Evolutionary conservation across 2,329 filamentous ascomycete species (phyloP).

Genomic region (Biscogniauxia sp.): DNA sequence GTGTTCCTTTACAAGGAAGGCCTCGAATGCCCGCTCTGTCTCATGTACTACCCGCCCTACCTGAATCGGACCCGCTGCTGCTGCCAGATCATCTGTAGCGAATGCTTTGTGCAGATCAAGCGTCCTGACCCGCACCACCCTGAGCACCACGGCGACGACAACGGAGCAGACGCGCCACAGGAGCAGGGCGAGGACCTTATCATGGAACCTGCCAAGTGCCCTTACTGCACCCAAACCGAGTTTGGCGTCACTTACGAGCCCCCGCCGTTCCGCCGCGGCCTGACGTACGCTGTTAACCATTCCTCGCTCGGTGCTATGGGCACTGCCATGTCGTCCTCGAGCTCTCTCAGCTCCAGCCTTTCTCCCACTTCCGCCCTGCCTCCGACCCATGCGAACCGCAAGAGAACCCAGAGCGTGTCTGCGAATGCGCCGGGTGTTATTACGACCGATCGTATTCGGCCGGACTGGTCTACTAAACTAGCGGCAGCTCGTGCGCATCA

Average conservation of each 20-base stretch:
- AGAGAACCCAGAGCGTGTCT: conserved; percentile 63
- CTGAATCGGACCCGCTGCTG: conserved; percentile 94
- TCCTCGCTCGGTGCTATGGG: conserved; percentile 48
- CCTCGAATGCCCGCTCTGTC: conserved; percentile 91
- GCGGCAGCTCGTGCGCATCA: conserved; percentile 81
- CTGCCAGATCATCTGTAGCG: conserved; percentile 93
- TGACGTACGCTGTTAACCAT: conserved; percentile 62
- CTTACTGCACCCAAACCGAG: conserved; percentile 91
- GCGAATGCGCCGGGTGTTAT: conserved; percentile 83
- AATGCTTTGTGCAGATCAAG: conserved; percentile 98
- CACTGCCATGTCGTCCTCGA: conserved; percentile 83
- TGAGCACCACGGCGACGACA: conserved; percentile 59
- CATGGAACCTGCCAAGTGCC: conserved; percentile 87
- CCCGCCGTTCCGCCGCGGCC: conserved; percentile 81
- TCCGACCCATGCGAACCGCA: conserved; percentile 37
- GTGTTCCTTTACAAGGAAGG: conserved; percentile 92
- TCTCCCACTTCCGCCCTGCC: conserved; percentile 40
- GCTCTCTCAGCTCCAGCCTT: conserved; percentile 66
- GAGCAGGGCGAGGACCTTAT: conserved; percentile 66
- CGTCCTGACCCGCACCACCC: conserved; percentile 75
- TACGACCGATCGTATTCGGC: conserved; percentile 86
- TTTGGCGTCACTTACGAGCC: conserved; percentile 95
- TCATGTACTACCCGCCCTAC: conserved; percentile 91
- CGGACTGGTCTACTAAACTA: conserved; percentile 92
- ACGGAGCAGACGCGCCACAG: conserved; percentile 39